phyloP scores from a whole-genome alignment of 768 basidiomycete genomes.

The Strobilomyces dryophilus region DNA sequence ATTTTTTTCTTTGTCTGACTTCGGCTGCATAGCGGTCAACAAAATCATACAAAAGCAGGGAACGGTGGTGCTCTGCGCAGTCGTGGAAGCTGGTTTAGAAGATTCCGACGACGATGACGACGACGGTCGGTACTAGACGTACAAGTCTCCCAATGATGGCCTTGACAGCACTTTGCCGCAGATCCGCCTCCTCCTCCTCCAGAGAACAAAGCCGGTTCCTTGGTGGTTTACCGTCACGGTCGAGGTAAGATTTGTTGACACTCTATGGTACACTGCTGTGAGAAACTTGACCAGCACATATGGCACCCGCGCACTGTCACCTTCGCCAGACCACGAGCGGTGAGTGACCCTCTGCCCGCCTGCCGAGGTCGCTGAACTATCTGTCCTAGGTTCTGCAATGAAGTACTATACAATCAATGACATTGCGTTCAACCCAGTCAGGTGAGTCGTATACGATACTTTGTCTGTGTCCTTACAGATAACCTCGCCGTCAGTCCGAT shows the following conservation, averaged over 20 bases:
- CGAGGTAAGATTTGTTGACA: slow-evolving; percentile 13
- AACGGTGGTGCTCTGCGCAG: slow-evolving; percentile 42
- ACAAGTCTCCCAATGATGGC: slow-evolving; percentile 14
- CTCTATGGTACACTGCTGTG: not conserved
- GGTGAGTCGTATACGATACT: slow-evolving; percentile 29
- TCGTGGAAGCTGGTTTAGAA: slow-evolving; percentile 41
- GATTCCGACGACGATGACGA: slow-evolving; percentile 28
- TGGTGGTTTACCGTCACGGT: slow-evolving; percentile 39
- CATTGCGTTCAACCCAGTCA: slow-evolving; percentile 48
- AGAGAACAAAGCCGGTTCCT: slow-evolving; percentile 46
- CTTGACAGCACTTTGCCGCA: not conserved
- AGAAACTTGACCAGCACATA: slow-evolving; percentile 15
- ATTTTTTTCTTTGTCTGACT: slow-evolving; percentile 1
- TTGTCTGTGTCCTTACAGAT: slow-evolving; percentile 1
- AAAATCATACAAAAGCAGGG: slow-evolving; percentile 44
- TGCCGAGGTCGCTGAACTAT: not conserved
- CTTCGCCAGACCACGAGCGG: slow-evolving; percentile 16
- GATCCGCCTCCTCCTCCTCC: slow-evolving; percentile 33
- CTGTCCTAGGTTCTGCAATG: slow-evolving; percentile 13
- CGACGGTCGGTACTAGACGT: slow-evolving; percentile 15
- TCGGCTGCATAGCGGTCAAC: slow-evolving; percentile 41
- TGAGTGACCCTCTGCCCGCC: slow-evolving; percentile 1
- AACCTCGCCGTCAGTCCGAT: slow-evolving; percentile 28
- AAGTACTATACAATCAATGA: slow-evolving; percentile 57
- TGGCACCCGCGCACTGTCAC: slow-evolving; percentile 19